These are phyloP conservation scores for Rhinocladiella mackenziei DNA, from an alignment of 2,329 filamentous ascomycete genomes.

Conservation along the genomic window DNA sequence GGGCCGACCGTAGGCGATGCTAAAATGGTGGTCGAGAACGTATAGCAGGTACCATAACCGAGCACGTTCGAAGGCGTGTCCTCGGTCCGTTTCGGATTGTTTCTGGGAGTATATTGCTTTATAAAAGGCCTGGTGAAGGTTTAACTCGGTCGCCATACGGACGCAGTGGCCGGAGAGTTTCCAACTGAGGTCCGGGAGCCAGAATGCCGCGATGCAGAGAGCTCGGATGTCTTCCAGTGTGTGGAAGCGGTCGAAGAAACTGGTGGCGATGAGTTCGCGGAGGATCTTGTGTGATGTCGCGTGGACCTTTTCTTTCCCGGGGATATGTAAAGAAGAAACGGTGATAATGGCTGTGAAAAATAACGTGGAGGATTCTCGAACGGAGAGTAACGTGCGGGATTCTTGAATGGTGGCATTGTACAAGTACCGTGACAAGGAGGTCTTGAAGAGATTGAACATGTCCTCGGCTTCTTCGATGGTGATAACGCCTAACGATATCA, in stretches of 20 bases:
- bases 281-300: constrained; percentile 56
- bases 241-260: constrained; percentile 57
- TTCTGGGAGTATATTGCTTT: constrained; percentile 49
- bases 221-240: constrained; percentile 57
- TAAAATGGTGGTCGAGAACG: constrained; percentile 63
- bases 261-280: constrained; percentile 52
- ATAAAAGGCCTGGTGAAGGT: constrained; percentile 53
- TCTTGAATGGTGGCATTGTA: constrained; percentile 44
- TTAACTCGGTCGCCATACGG: constrained; percentile 56
- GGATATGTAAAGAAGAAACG: constrained; percentile 57
- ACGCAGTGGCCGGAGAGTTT: constrained; percentile 58
- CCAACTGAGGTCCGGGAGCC: constrained; percentile 61
- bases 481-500: constrained; percentile 25
- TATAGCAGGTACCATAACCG: constrained; percentile 62
- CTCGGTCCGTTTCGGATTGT: constrained; percentile 32
- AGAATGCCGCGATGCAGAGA: constrained; percentile 59
- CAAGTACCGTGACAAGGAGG: constrained; percentile 28
- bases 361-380: constrained; percentile 54
- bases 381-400: constrained; percentile 48
- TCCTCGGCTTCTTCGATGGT: constrained; percentile 27
- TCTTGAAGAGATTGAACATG: constrained; percentile 27
- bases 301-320: constrained; percentile 51
- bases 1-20: constrained; percentile 58
- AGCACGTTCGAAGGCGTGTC: constrained; percentile 47
- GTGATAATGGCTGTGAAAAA: constrained; percentile 55